Conservation (phyloP, 2,329 filamentous ascomycete species). For the Fusarium brevicatenulatum region DNA sequence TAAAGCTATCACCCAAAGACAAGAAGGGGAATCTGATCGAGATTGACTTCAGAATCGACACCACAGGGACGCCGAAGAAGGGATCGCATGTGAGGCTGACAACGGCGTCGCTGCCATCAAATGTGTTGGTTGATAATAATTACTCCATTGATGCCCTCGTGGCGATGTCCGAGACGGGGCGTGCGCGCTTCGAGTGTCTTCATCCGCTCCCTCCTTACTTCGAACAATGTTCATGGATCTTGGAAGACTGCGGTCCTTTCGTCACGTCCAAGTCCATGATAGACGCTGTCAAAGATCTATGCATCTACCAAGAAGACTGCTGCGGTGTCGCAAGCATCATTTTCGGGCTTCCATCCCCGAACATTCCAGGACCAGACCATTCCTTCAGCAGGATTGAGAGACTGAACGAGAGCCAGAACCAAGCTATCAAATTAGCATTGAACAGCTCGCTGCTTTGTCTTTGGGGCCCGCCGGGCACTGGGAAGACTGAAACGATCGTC, state of each 20-base stretch:
- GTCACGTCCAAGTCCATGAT: conserved; percentile 54
- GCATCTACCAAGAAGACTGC: conserved; percentile 42
- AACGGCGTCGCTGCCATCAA: conserved; percentile 5
- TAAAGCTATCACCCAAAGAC: background rate
- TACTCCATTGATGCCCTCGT: conserved; percentile 54
- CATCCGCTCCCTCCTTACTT: conserved; percentile 52
- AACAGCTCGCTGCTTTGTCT: conserved; percentile 50
- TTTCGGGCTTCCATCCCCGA: fast-evolving
- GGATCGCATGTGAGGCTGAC: conserved; percentile 17
- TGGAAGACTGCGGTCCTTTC: conserved; percentile 53
- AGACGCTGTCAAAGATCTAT: conserved; percentile 50
- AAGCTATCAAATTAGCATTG: conserved; percentile 38
- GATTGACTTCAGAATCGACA: conserved; percentile 20
- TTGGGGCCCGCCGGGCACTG: conserved; percentile 58
- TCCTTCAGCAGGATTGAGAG: background rate
- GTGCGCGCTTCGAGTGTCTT: conserved; percentile 50
- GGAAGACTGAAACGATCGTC: conserved; percentile 56
- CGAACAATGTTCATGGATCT: conserved; percentile 51
- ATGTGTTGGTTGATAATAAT: conserved; percentile 24
- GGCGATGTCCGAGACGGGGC: conserved; percentile 38
- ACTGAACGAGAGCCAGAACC: conserved; percentile 32
- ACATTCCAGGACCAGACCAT: background rate
- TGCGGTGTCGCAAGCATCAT: conserved; percentile 47
- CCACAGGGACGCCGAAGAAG: background rate
- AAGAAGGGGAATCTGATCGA: background rate